Evolutionary conservation across 306 rosid genomes (phyloP).

Genomic region (Senna tora): DNA sequence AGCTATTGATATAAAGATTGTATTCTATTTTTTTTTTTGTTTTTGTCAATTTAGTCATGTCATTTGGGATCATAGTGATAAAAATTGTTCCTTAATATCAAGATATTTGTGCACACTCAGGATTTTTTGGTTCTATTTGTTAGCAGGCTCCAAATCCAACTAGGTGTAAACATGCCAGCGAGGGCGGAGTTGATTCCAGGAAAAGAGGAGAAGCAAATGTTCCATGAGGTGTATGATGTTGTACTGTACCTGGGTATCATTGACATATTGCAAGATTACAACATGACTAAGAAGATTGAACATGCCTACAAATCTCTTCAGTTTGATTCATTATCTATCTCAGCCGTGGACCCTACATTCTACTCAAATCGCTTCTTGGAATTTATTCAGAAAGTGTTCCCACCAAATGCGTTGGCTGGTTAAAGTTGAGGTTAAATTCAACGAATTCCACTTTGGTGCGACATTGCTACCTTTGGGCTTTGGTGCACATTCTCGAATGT

Average conservation of each 20-base stretch:
- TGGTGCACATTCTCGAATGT: constrained; percentile 36
- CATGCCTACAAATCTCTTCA: constrained; percentile 88
- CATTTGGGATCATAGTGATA: constrained; percentile 21
- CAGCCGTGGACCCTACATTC: constrained; percentile 92
- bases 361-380: constrained; percentile 91
- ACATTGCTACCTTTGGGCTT: constrained; percentile 28
- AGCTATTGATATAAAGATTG: constrained; percentile 3
- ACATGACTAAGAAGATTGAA: constrained; percentile 89
- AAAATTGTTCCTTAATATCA: background rate
- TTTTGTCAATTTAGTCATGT: background rate
- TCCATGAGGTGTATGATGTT: constrained; percentile 81
- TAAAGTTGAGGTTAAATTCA: constrained; percentile 36
- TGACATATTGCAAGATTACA: constrained; percentile 93
- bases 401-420: constrained; percentile 53
- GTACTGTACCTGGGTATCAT: constrained; percentile 94
- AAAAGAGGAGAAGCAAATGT: constrained; percentile 61
- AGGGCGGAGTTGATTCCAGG: constrained; percentile 91
- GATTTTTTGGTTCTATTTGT: constrained; percentile 15
- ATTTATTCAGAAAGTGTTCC: constrained; percentile 84
- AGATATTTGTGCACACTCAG: constrained; percentile 18
- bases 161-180: constrained; percentile 99
- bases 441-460: constrained; percentile 16
- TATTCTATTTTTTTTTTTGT: background rate
- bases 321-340: constrained; percentile 88
- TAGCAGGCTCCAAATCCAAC: constrained; percentile 91